A percentile compares a stretch with the other conserved stretches of the same genome.
These are phyloP conservation scores for Mollisiaceae sp. DNA, from an alignment of 2,329 filamentous ascomycete species.

Conservation along the genomic window DNA sequence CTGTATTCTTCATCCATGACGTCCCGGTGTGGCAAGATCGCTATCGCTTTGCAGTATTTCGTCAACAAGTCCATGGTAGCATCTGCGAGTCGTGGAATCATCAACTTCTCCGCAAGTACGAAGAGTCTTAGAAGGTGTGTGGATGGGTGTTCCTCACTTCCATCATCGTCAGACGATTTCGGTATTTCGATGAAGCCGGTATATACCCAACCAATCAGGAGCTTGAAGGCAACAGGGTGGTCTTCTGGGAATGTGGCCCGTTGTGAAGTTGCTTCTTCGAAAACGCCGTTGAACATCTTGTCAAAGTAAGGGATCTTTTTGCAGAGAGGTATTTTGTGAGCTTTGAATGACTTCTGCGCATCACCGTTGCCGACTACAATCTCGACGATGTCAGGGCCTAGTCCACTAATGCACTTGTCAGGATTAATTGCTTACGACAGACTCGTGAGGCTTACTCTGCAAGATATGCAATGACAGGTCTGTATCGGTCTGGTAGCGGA, in stretches of 20 bases:
- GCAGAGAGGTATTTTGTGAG: slow-evolving; percentile 11
- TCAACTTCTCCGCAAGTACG: not conserved
- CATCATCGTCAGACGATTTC: not conserved
- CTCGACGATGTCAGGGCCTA: slow-evolving; percentile 4
- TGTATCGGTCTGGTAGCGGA: too few species aligned
- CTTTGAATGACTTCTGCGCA: not conserved
- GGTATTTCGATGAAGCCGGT: not conserved
- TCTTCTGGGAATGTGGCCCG: slow-evolving; percentile 9
- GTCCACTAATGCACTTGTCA: not conserved
- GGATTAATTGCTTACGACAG: too few species aligned
- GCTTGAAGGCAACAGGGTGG: not conserved
- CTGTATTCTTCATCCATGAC: not conserved
- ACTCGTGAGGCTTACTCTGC: not conserved
- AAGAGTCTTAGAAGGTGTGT: not conserved
- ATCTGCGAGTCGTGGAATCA: not conserved
- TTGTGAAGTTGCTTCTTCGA: slow-evolving; percentile 7
- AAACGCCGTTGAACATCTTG: slow-evolving; percentile 13
- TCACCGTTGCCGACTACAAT: not conserved
- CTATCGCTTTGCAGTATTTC: too few species aligned
- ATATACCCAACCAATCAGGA: slow-evolving; percentile 14
- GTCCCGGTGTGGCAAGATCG: too few species aligned
- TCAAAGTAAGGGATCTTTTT: slow-evolving; percentile 8
- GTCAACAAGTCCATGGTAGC: not conserved
- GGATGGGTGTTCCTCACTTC: not conserved
- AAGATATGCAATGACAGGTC: too few species aligned